phyloP scores from a whole-genome alignment of 2,329 filamentous ascomycete genomes.

The Aspergillus pseudoterreus region DNA sequence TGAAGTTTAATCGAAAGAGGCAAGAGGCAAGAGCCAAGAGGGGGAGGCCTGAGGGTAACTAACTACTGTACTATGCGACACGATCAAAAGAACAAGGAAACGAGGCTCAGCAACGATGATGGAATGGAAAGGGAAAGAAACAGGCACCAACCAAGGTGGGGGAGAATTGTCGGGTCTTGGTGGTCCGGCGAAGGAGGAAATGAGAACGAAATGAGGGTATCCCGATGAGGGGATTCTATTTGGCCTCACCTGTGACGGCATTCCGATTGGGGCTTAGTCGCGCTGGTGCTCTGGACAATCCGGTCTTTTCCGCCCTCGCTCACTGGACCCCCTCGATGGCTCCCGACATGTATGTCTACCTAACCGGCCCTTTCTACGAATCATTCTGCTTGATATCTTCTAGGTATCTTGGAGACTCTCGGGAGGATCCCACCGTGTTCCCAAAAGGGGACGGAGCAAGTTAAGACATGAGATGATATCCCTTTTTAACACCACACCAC shows the following conservation, averaged over 20 bases:
- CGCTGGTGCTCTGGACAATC: background rate
- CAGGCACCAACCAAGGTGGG: no score
- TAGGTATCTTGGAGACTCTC: background rate
- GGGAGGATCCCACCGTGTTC: background rate
- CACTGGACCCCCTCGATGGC: background rate
- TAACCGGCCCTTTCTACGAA: background rate
- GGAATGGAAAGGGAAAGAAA: background rate
- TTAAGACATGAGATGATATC: background rate
- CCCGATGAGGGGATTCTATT: background rate
- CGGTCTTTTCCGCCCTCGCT: background rate
- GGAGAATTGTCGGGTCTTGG: background rate
- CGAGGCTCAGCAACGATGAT: background rate
- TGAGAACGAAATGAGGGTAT: background rate
- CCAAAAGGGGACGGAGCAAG: background rate
- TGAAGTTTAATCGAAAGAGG: background rate
- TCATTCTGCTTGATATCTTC: background rate
- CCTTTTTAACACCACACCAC: background rate
- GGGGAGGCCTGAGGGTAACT: no score
- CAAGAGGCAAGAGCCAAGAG: background rate
- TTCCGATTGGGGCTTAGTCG: background rate
- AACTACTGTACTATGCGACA: no score
- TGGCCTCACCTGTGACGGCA: background rate
- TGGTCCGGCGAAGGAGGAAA: background rate
- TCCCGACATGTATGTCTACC: background rate
- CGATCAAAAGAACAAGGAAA: background rate